Percentiles rank a stretch among this genome's conserved stretches.
Evolutionary conservation across 129 eudicot genomes (phyloP).

Genomic region (Flaveria linearis): DNA sequence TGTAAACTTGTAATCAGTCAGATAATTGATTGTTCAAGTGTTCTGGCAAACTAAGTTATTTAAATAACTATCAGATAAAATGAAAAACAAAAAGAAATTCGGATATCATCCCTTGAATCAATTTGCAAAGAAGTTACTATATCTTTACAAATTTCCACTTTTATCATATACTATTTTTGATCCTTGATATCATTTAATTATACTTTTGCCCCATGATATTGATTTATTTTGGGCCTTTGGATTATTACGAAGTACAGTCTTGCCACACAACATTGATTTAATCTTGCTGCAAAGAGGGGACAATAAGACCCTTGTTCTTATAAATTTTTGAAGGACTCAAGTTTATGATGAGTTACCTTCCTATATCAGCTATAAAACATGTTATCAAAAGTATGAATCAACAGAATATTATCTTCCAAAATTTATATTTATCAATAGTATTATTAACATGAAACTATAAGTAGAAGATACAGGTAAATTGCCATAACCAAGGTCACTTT

Average conservation of each 20-base stretch:
- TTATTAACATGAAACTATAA: neutral
- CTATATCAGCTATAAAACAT: no score
- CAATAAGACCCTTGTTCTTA: no score
- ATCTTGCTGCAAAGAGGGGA: neutral
- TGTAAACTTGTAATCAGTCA: neutral
- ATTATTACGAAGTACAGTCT: neutral
- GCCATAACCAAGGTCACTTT: constrained; percentile 8
- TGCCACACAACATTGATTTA: neutral
- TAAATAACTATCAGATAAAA: no score
- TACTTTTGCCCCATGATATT: neutral
- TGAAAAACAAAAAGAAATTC: no score
- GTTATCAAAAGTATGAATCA: no score
- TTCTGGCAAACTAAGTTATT: neutral
- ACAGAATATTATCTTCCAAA: neutral
- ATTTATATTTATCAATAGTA: neutral
- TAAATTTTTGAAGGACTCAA: no score
- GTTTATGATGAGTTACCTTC: no score
- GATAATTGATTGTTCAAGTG: neutral
- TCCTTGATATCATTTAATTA: neutral
- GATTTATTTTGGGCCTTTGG: neutral
- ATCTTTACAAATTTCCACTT: neutral
- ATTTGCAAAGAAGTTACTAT: no score
- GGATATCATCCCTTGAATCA: no score
- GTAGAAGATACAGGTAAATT: neutral
- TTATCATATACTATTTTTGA: neutral